These are phyloP conservation scores for Wickerhamiella lipophila DNA, from an alignment of 805 yeast genomes.

Conservation along the genomic window DNA sequence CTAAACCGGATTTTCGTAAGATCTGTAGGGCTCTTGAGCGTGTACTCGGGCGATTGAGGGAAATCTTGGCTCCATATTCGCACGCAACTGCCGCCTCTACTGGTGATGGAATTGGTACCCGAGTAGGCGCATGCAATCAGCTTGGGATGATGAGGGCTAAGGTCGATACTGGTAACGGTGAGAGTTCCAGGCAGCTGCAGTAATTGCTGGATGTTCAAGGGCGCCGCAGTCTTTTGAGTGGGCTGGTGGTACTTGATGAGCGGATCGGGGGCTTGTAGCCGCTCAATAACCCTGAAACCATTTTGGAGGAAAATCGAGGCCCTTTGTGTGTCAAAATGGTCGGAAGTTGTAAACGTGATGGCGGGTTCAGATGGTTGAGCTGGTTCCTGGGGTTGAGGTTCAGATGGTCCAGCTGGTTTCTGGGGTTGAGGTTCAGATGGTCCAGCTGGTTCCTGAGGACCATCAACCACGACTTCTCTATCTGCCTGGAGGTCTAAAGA, in stretches of 20 bases:
- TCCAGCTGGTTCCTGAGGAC: too few species aligned
- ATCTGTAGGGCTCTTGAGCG: conserved; percentile 33
- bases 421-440: too few species aligned
- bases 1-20: conserved; percentile 34
- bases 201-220: not conserved
- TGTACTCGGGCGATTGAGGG: conserved; percentile 30
- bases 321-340: not conserved
- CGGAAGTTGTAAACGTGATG: not conserved
- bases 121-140: conserved; percentile 29
- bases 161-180: conserved; percentile 27
- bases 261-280: conserved; percentile 26
- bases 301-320: conserved; percentile 18
- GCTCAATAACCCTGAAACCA: conserved; percentile 24
- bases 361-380: too few species aligned
- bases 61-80: conserved; percentile 29
- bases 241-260: conserved; percentile 23
- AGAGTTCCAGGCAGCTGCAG: not conserved
- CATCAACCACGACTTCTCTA: too few species aligned
- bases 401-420: too few species aligned
- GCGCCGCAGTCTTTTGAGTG: not conserved
- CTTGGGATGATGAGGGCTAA: conserved; percentile 28
- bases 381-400: too few species aligned
- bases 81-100: conserved; percentile 14
- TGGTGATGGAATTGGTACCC: conserved; percentile 6
- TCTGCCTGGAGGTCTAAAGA: not conserved